Evolutionary conservation across 2,329 filamentous ascomycete genomes (phyloP), one percentile per base, ranked within the genome.

Genomic region (Aspergillus oerlinghausenensis): DNA sequence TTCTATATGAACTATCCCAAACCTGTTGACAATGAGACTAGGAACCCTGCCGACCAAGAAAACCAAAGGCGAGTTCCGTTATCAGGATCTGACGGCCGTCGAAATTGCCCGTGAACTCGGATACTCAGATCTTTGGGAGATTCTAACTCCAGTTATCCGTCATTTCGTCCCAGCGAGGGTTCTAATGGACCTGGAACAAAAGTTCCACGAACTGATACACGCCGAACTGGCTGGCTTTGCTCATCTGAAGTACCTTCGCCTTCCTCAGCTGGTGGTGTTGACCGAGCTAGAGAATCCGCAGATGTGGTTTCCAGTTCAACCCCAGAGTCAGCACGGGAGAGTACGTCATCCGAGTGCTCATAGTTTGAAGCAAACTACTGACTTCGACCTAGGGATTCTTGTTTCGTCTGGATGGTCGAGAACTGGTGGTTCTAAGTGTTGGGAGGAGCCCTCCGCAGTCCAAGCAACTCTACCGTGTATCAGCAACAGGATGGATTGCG

Each of bases 271-370:
- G 26, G 14, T 29, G 25, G 51, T 35, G 21, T 29, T 53, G 19
- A 53, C 51, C 19, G 42, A 53, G 51, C 42, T 53, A 6, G 51
- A 53, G 29, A 19, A 35, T 6, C 51, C 51, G 35, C 42, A 53
- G 51, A 53, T 53, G 42, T 53, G 51, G 51, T 53, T 53, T 35
- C 51, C 51, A 17, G n/a, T 53, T 29, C 42, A 35, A 4, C n/a
- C 17, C 23, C 43, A 21, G 17, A 53, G 40, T 23, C 19, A 26
- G 11, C 43, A 53, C 5, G 25, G 40, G 17, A 14, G n/a, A 21
- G 51, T 32, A 2, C 5, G n/a, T 35, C 21, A 14, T 35, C 9
- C 4, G n/a, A 1, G 5, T 32, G 28, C 11, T 29, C 21, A 25
- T 35, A 3, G 9, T 45, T 49, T 10, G 43, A 14, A 47, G 11